Base-by-base conservation (phyloP, 2,329 filamentous ascomycete species). In the Fusarium sp. region DNA sequence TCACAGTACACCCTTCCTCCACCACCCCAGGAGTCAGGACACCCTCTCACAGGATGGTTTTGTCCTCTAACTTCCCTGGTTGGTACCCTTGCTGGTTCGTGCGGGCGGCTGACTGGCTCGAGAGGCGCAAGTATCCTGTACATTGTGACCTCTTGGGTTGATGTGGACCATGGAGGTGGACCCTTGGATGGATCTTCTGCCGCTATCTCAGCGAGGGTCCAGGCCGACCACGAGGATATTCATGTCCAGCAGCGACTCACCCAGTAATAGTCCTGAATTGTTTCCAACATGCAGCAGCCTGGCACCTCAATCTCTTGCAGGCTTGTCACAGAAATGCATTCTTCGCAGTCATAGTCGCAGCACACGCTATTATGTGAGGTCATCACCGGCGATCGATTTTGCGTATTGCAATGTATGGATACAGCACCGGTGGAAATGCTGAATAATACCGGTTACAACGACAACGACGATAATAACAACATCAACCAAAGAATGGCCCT, bases 51-150 rank as follows among this genome's bases (percentile, higher is more conserved):
- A 67, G 56, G 50, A 57, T 59, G 58, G 26, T 21, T 31, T 53
- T 44, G 49, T 44, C 63, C 57, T 65, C 61, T 65, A 68, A 60
- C 23, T 38, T 67, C 54, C 57, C 70, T 71, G 66, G 72, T 67
- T 70, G 66, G 68, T 72, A 70, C 72, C 71, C 74, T 63, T 73
- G 72, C 57, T 43, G 48, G 63, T 61, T 72, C 63, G 57, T 69
- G 60, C 63, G 48, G 54, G 68, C 66, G 63, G 58, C 61, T 71
- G 69, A 73, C 70, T 73, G 69, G 53, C 58, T 60, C 42, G 61
- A 50, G 57, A 47, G 65, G 60, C 47, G 44, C 39, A 74, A 66
- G 71, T 74, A 73, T 57, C 58, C 39, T 62, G 52, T 75, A 75
- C 73, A 63, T 75, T 58, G 60, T 26, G 20, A 44, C 49, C 26